Conservation (phyloP, 371 early-diverging fungal genomes). For the Apophysomyces variabilis region DNA sequence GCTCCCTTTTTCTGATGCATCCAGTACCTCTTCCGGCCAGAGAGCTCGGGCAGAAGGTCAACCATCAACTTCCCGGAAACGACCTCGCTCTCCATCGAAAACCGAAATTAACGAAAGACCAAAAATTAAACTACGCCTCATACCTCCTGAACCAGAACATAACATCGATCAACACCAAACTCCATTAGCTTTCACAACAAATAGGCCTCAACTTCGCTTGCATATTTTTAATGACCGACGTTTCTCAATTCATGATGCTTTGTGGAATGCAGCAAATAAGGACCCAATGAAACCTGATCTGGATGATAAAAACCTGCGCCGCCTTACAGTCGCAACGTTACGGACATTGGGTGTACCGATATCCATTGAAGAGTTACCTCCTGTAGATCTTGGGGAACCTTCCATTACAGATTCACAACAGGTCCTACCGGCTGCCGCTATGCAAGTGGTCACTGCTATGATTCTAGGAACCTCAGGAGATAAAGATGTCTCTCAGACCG, state of each 20-base stretch:
- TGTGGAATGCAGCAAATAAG: slow-evolving; percentile 6
- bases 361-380: slow-evolving; percentile 37
- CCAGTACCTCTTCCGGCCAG: slow-evolving; percentile 9
- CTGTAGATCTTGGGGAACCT: slow-evolving; percentile 33
- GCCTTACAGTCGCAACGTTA: slow-evolving; percentile 39
- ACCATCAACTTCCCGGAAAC: slow-evolving; percentile 16
- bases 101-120: slow-evolving; percentile 11
- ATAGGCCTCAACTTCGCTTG: slow-evolving; percentile 32
- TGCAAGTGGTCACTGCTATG: slow-evolving; percentile 51
- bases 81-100: slow-evolving; percentile 23
- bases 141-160: slow-evolving; percentile 14
- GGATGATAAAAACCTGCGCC: slow-evolving; percentile 34
- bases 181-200: slow-evolving; percentile 18
- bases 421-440: slow-evolving; percentile 44
- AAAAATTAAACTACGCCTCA: slow-evolving; percentile 10
- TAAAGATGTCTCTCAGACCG: slow-evolving; percentile 48
- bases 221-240: slow-evolving; percentile 22
- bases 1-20: slow-evolving; percentile 7
- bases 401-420: slow-evolving; percentile 42
- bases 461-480: slow-evolving; percentile 54
- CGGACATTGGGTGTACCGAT: slow-evolving; percentile 38
- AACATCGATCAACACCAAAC: background rate
- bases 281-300: slow-evolving; percentile 48
- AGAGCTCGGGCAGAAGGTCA: slow-evolving; percentile 9
- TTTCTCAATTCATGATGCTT: slow-evolving; percentile 1